Percentiles rank a stretch among this genome's conserved stretches.
Conservation (phyloP, 2,329 filamentous ascomycete genomes). For the Ceratocystis ficicola region DNA sequence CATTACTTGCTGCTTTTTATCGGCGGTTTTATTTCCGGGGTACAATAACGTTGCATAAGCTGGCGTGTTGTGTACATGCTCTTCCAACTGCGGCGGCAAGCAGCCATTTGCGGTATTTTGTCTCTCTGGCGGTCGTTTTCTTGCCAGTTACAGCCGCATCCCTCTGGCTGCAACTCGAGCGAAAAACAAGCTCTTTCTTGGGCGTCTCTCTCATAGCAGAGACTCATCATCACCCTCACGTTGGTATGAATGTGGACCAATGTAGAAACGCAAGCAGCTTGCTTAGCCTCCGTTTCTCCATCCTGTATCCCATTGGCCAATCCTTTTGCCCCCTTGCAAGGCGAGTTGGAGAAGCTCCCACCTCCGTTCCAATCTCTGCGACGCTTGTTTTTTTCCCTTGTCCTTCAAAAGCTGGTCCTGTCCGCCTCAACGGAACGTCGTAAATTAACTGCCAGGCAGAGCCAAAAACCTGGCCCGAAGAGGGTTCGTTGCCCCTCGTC, state of each 20-base stretch:
- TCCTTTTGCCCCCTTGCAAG: not conserved
- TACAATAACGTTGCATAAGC: too few species aligned
- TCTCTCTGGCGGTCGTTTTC: too few species aligned
- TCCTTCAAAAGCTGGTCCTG: not conserved
- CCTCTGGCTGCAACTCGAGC: too few species aligned
- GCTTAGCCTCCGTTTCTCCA: not conserved
- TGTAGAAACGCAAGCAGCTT: not conserved
- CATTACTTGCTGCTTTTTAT: too few species aligned
- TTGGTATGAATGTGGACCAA: not conserved
- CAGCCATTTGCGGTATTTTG: too few species aligned
- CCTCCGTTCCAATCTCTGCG: not conserved
- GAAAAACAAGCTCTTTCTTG: not conserved
- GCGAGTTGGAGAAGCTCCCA: not conserved
- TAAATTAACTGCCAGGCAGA: not conserved
- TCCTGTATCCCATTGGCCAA: not conserved
- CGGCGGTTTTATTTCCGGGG: too few species aligned
- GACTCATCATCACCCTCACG: not conserved
- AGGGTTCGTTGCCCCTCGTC: too few species aligned
- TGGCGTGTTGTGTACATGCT: too few species aligned
- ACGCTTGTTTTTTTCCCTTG: not conserved
- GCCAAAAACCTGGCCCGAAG: too few species aligned
- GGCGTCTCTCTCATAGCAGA: not conserved
- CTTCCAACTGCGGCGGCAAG: too few species aligned
- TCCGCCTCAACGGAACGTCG: not conserved
- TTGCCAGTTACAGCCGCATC: too few species aligned